Evolutionary conservation across 192 early-diverging fungal species (phyloP).

Genomic region (Coemansia brasiliensis): DNA sequence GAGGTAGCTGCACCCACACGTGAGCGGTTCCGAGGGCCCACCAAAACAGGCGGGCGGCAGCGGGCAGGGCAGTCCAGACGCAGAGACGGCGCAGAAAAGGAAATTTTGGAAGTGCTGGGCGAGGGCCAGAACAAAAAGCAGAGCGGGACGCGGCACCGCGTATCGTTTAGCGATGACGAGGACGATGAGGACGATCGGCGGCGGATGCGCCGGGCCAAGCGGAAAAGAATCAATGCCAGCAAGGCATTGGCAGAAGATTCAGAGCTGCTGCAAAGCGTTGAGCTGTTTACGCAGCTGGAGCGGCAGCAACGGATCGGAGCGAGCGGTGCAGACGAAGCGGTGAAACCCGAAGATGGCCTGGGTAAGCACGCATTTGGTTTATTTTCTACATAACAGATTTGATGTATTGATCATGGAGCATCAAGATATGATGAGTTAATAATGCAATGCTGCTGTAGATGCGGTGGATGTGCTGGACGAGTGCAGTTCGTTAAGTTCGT

Average conservation of each 20-base stretch:
- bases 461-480: slow-evolving; percentile 22
- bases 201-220: slow-evolving; percentile 21
- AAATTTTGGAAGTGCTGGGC: slow-evolving; percentile 41
- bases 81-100: slow-evolving; percentile 37
- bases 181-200: slow-evolving; percentile 16
- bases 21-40: slow-evolving; percentile 30
- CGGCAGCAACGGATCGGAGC: slow-evolving; percentile 19
- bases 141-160: slow-evolving; percentile 24
- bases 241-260: slow-evolving; percentile 20
- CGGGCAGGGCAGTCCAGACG: slow-evolving; percentile 54
- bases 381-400: neutral
- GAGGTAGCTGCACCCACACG: slow-evolving; percentile 8
- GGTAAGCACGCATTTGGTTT: slow-evolving; percentile 22
- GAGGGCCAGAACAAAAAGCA: slow-evolving; percentile 22
- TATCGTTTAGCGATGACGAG: slow-evolving; percentile 54
- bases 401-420: too few relatives aligned
- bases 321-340: neutral
- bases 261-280: slow-evolving; percentile 46
- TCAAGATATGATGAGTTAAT: too few relatives aligned
- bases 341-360: neutral
- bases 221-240: slow-evolving; percentile 21
- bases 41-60: slow-evolving; percentile 24
- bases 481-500: slow-evolving; percentile 41
- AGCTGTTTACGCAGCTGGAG: slow-evolving; percentile 37
- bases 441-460: too few relatives aligned